phyloP scores from a whole-genome alignment of 2,329 filamentous ascomycete genomes.

The Neobulgaria alba region DNA sequence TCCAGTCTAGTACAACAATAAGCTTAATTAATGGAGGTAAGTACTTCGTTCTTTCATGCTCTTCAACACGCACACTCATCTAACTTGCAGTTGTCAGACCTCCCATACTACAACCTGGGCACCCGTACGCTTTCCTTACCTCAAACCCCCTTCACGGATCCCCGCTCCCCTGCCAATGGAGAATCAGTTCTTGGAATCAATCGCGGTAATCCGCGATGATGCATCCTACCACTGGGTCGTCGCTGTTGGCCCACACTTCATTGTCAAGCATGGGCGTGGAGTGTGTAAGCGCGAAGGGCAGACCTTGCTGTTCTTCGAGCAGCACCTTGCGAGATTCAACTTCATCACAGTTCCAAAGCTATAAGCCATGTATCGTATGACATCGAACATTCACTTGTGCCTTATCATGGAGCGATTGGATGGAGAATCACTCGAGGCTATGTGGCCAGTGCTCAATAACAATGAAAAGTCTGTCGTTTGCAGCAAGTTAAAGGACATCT shows the following conservation, averaged over 20 bases:
- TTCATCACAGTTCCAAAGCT: conserved; percentile 4
- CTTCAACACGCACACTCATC: too few relatives aligned
- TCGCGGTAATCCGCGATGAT: conserved; percentile 1
- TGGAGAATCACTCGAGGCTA: too few relatives aligned
- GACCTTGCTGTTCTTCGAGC: conserved; percentile 4
- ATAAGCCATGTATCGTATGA: conserved; percentile 4
- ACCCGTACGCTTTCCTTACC: conserved; percentile 4
- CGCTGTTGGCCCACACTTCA: conserved; percentile 2
- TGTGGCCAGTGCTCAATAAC: too few relatives aligned
- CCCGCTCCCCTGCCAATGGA: conserved; percentile 3
- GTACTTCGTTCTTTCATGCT: too few relatives aligned
- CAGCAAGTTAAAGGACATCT: too few relatives aligned
- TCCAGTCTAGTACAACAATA: too few relatives aligned
- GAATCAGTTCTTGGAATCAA: conserved; percentile 4
- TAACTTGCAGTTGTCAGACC: neutral
- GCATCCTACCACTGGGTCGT: conserved; percentile 1
- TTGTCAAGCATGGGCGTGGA: conserved; percentile 4
- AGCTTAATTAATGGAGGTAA: too few relatives aligned
- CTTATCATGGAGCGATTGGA: too few relatives aligned
- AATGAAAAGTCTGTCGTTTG: too few relatives aligned
- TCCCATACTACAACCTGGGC: conserved; percentile 2
- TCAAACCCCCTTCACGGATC: conserved; percentile 5
- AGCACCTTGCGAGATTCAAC: conserved; percentile 3
- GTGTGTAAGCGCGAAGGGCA: conserved; percentile 3
- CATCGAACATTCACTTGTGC: too few relatives aligned